A percentile compares a stretch with the other conserved stretches of the same genome.
phyloP scores from a whole-genome alignment of 768 basidiomycete species.

The Russula vinacea region DNA sequence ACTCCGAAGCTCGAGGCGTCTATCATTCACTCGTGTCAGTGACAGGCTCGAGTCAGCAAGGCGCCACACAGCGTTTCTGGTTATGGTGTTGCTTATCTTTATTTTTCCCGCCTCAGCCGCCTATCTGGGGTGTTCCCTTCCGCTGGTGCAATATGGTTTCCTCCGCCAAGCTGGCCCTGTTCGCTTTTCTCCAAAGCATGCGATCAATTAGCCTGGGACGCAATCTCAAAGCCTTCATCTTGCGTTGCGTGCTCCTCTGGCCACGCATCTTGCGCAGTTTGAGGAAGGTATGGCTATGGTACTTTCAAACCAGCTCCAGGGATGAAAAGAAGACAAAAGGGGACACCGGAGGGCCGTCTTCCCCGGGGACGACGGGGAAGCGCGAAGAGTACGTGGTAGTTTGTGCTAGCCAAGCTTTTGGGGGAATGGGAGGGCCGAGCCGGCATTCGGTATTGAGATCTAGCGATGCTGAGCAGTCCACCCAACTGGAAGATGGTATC shows the following conservation, averaged over 20 bases:
- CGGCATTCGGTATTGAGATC: not conserved
- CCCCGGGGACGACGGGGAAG: no score
- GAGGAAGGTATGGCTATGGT: not conserved
- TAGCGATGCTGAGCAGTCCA: not conserved
- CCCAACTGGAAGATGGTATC: not conserved
- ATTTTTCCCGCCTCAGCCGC: not conserved
- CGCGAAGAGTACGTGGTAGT: not conserved
- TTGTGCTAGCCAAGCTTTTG: constrained; percentile 1
- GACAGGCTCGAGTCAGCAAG: not conserved
- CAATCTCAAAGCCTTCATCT: constrained; percentile 8
- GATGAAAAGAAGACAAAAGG: not conserved
- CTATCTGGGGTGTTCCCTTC: no score
- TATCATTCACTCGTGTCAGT: not conserved
- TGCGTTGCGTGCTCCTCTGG: constrained; percentile 8
- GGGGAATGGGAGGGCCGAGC: not conserved
- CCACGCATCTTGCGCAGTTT: not conserved
- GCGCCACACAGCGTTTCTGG: not conserved
- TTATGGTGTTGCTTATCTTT: not conserved
- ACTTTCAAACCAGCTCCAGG: not conserved
- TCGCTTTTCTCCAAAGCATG: not conserved
- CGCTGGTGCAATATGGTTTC: not conserved
- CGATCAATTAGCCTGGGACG: not conserved
- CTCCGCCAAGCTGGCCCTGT: not conserved
- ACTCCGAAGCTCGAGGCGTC: not conserved
- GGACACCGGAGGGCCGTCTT: not conserved